A percentile compares a stretch with the other conserved stretches of the same genome.
These are phyloP conservation scores for Peronospora destructor DNA, from an alignment of 352 stramenopile genomes.

Conservation along the genomic window DNA sequence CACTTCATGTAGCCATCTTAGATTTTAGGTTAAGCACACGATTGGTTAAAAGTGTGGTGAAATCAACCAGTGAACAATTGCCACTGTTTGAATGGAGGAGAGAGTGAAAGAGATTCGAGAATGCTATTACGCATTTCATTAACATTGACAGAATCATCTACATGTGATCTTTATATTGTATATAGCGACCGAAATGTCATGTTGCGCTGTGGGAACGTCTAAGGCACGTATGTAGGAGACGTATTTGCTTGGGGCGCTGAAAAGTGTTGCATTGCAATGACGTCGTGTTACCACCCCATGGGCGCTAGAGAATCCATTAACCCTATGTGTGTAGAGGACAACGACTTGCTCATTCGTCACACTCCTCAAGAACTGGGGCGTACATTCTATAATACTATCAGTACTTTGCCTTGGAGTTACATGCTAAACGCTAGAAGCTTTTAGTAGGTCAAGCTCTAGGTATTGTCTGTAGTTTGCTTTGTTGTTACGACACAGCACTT, in stretches of 20 bases:
- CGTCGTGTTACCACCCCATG: constrained; percentile 22
- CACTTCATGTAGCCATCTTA: too few relatives aligned
- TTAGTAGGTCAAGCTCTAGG: neutral
- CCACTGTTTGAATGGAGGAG: neutral
- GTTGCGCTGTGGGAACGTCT: constrained; percentile 19
- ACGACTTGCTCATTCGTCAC: constrained; percentile 44
- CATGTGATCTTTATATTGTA: neutral
- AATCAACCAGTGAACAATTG: neutral
- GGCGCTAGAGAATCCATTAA: constrained; percentile 47
- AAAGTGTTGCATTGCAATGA: constrained; percentile 23
- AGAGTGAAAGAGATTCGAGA: neutral
- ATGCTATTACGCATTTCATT: neutral
- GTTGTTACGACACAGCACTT: neutral
- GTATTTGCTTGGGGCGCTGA: constrained; percentile 26
- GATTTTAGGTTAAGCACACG: too few relatives aligned
- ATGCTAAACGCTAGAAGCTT: too few relatives aligned
- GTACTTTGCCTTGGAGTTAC: too few relatives aligned
- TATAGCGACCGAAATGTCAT: neutral
- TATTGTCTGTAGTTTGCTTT: neutral
- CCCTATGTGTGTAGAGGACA: constrained; percentile 82
- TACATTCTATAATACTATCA: constrained; percentile 27
- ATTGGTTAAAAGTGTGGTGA: neutral
- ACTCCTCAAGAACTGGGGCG: constrained; percentile 77
- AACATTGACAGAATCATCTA: neutral
- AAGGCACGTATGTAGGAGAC: constrained; percentile 19